Conservation (phyloP, 768 basidiomycete species). For the Russula earlei region DNA sequence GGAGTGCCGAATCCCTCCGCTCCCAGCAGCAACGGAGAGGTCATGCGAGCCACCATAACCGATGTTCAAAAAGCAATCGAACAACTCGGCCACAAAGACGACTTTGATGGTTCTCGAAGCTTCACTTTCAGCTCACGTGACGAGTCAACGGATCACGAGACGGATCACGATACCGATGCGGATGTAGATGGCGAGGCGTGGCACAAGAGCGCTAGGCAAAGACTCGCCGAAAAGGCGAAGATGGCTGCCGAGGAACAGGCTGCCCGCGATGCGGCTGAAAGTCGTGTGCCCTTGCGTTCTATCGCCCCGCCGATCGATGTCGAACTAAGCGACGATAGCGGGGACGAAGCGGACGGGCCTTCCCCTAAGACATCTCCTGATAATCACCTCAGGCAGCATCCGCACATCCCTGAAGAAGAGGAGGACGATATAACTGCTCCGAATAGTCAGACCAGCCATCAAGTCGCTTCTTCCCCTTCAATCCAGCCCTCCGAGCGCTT, state of each 20-base stretch:
- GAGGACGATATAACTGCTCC: constrained; percentile 35
- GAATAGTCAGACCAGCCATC: not conserved
- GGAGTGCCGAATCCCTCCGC: not conserved
- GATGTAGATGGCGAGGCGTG: constrained; percentile 45
- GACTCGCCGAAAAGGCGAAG: constrained; percentile 61
- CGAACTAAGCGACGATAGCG: constrained; percentile 74
- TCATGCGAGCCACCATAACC: constrained; percentile 83
- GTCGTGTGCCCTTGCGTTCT: constrained; percentile 25
- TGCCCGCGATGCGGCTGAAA: constrained; percentile 36
- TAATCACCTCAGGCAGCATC: constrained; percentile 28
- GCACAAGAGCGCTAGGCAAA: constrained; percentile 56
- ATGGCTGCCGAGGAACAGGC: constrained; percentile 51
- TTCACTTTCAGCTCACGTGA: constrained; percentile 70
- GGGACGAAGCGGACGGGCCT: constrained; percentile 44
- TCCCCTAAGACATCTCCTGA: not conserved
- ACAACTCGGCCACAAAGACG: constrained; percentile 56
- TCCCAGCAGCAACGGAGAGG: constrained; percentile 33
- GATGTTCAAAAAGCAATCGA: constrained; percentile 89
- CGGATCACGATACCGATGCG: constrained; percentile 43
- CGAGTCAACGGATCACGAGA: constrained; percentile 38
- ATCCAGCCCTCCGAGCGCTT: constrained; percentile 27
- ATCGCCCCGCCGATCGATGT: constrained; percentile 59
- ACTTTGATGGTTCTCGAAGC: constrained; percentile 50
- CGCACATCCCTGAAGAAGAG: constrained; percentile 63
- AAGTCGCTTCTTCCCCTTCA: not conserved